A percentile compares a stretch with the other conserved stretches of the same genome.
phyloP scores from a whole-genome alignment of 2,329 filamentous ascomycete genomes.

The Ascochyta lentis region DNA sequence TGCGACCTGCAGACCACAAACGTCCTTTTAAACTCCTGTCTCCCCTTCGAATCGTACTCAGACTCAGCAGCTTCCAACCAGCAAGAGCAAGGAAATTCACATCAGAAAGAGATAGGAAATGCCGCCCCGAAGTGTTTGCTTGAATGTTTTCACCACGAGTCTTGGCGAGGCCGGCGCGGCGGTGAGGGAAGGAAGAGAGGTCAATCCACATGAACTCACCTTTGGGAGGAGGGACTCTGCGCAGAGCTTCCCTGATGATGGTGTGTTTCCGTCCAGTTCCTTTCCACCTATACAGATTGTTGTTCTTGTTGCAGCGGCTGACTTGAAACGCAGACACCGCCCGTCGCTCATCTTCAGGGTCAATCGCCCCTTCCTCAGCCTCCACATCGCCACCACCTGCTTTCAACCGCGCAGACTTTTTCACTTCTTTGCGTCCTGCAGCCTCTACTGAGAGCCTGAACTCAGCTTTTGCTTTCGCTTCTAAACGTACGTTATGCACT shows the following conservation, averaged over 20 bases:
- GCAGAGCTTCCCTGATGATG: conserved; percentile 32
- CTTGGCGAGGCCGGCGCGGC: conserved; percentile 37
- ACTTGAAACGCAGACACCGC: conserved; percentile 22
- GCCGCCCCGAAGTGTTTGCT: conserved; percentile 46
- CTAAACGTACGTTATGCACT: conserved; percentile 38
- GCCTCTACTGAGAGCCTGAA: conserved; percentile 35
- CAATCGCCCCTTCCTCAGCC: conserved; percentile 25
- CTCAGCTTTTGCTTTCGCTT: conserved; percentile 26
- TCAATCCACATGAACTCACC: conserved; percentile 17
- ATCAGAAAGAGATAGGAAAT: conserved; percentile 31
- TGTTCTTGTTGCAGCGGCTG: conserved; percentile 10
- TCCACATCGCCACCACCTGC: conserved; percentile 28
- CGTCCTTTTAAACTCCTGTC: conserved; percentile 36
- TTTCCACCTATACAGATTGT: not conserved
- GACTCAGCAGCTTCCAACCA: conserved; percentile 16
- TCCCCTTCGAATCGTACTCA: conserved; percentile 19
- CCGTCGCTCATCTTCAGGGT: conserved; percentile 31
- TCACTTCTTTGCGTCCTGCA: conserved; percentile 32
- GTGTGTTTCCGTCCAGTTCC: conserved; percentile 15
- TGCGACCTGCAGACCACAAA: conserved; percentile 29
- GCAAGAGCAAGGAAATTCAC: conserved; percentile 19
- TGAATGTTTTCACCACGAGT: conserved; percentile 47
- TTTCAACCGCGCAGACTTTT: conserved; percentile 33
- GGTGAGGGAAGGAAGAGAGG: conserved; percentile 35
- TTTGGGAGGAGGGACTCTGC: conserved; percentile 40